Evolutionary conservation across 164 flowering plant genomes (phyloP).

Genomic region (Tinospora cordifolia): DNA sequence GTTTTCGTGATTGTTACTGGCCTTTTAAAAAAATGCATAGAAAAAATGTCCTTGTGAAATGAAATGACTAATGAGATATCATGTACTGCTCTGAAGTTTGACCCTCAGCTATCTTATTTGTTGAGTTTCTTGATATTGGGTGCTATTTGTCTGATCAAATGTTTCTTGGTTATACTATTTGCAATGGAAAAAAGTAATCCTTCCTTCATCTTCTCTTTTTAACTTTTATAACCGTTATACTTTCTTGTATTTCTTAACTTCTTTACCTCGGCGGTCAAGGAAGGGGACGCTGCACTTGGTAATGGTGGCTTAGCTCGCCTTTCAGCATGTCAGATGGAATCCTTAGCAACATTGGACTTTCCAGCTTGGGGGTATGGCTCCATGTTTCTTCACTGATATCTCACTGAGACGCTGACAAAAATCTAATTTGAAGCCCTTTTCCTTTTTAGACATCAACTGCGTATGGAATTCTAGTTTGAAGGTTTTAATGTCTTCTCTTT

Average conservation of each 20-base stretch:
- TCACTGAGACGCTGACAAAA: background rate
- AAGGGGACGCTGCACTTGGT: conserved; percentile 60
- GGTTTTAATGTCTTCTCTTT: too few species aligned
- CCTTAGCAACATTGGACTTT: conserved; percentile 49
- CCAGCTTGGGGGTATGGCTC: conserved; percentile 48
- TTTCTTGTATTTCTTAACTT: conserved; percentile 1
- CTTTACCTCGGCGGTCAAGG: conserved; percentile 27
- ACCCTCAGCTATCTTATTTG: too few species aligned
- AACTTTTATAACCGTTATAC: background rate
- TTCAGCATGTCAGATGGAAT: conserved; percentile 52
- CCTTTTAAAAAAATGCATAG: too few species aligned
- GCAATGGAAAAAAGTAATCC: background rate
- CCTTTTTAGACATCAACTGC: background rate
- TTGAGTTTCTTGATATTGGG: too few species aligned
- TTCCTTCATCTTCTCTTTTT: background rate
- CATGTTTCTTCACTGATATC: background rate
- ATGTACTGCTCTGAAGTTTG: too few species aligned
- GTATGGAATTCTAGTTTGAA: too few species aligned
- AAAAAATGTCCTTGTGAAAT: too few species aligned
- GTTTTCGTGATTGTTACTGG: too few species aligned
- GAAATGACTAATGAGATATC: too few species aligned
- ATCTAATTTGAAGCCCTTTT: background rate
- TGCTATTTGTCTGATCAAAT: too few species aligned
- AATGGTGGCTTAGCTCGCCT: conserved; percentile 64
- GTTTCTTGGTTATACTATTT: too few species aligned